Percentiles rank a stretch among this genome's conserved stretches.
phyloP scores from a whole-genome alignment of 352 stramenopile species.

The Phytophthora tentaculata region DNA sequence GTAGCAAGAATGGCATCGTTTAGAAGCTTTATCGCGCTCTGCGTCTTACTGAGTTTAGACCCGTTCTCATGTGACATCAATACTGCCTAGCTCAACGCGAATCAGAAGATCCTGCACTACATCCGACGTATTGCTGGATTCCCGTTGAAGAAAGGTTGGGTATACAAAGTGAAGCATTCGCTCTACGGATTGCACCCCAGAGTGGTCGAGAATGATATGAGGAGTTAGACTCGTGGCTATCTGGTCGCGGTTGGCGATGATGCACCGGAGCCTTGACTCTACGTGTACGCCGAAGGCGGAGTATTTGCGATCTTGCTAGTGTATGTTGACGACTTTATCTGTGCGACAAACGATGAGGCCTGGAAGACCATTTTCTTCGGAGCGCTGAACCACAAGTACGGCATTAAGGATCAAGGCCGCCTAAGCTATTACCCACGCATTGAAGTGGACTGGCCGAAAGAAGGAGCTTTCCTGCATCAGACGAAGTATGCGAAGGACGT shows the following conservation, averaged over 20 bases:
- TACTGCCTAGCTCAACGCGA: constrained; percentile 16
- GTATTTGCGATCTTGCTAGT: constrained; percentile 8
- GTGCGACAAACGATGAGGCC: constrained; percentile 6
- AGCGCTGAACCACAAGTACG: neutral
- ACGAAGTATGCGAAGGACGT: constrained; percentile 5
- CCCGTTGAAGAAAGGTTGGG: neutral
- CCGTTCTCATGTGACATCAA: constrained; percentile 12
- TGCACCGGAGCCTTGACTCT: constrained; percentile 13
- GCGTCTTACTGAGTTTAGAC: constrained; percentile 4
- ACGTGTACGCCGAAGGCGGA: constrained; percentile 1
- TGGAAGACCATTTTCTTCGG: constrained; percentile 7
- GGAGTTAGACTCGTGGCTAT: constrained; percentile 5
- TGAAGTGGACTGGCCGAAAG: neutral
- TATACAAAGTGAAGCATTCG: constrained; percentile 2
- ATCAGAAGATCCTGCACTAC: constrained; percentile 4
- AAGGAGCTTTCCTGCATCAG: constrained; percentile 2
- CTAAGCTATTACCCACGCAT: neutral
- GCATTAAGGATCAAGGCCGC: neutral
- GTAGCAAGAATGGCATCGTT: constrained; percentile 16
- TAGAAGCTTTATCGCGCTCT: constrained; percentile 6
- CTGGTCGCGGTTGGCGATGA: neutral
- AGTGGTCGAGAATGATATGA: constrained; percentile 11
- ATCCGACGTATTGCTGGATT: neutral
- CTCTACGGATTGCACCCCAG: constrained; percentile 15
- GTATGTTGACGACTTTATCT: constrained; percentile 14